Conservation (phyloP, 148 eudicot genomes). For the Polygonum aviculare region DNA sequence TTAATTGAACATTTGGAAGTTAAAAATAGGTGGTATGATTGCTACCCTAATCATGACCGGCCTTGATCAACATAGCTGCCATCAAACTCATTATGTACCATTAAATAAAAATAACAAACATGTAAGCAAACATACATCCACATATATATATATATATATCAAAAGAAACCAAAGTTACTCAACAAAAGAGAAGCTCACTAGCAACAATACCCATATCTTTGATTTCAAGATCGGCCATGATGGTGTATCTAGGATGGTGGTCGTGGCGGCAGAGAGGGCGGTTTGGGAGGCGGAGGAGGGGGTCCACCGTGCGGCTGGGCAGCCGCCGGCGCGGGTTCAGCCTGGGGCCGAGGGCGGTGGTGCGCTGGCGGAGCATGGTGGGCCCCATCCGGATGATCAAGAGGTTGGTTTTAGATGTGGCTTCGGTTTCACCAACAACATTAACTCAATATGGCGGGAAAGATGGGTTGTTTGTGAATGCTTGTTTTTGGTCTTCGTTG, state of each 20-base stretch:
- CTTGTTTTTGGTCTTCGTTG: conserved; percentile 51
- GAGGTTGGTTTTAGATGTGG: conserved; percentile 25
- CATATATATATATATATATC: not conserved
- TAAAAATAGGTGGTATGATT: conserved; percentile 2
- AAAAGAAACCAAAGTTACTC: not conserved
- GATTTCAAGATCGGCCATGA: conserved; percentile 24
- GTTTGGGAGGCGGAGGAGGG: conserved; percentile 19
- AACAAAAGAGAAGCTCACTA: conserved; percentile 6
- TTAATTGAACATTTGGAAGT: not conserved
- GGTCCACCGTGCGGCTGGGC: conserved; percentile 40
- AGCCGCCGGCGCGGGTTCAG: conserved; percentile 36
- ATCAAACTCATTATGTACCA: not conserved
- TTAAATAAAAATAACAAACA: not conserved
- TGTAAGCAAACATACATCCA: not conserved
- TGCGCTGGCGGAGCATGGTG: conserved; percentile 49
- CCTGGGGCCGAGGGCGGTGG: conserved; percentile 39
- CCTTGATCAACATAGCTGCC: not conserved
- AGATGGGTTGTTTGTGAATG: conserved; percentile 29
- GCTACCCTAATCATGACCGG: conserved; percentile 1
- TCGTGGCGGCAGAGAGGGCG: not conserved
- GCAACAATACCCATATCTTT: conserved; percentile 15
- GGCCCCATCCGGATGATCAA: conserved; percentile 40
- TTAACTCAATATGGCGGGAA: conserved; percentile 24
- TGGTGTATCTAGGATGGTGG: conserved; percentile 16
- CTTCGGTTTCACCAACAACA: conserved; percentile 11